These are phyloP conservation scores for Rhinocladiella similis DNA, from an alignment of 2,329 filamentous ascomycete species.

Conservation along the genomic window DNA sequence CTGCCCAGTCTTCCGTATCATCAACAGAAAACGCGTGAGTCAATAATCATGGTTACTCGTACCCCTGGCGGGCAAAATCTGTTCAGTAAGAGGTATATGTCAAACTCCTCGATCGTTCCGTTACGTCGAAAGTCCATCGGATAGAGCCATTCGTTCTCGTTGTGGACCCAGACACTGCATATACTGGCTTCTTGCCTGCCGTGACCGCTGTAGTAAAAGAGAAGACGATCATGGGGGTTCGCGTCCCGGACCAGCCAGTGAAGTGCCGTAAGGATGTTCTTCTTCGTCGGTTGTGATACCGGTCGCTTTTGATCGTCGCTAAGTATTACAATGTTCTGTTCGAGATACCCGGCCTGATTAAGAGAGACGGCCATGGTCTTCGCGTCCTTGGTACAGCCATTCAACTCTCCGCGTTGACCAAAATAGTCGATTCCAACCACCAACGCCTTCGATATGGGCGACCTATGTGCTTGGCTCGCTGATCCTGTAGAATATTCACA, in stretches of 20 bases:
- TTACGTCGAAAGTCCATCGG: conserved; percentile 69
- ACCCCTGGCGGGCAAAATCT: conserved; percentile 76
- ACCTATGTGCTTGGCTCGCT: too few species aligned
- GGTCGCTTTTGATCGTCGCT: conserved; percentile 97
- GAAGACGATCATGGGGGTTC: conserved; percentile 86
- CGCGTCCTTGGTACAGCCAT: conserved; percentile 96
- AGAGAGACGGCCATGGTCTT: conserved; percentile 95
- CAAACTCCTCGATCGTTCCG: conserved; percentile 75
- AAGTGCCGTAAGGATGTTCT: conserved; percentile 93
- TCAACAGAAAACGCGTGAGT: too few species aligned
- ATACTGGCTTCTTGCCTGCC: conserved; percentile 72
- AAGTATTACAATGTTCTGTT: conserved; percentile 95
- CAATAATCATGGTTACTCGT: conserved; percentile 69
- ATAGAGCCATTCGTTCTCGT: conserved; percentile 76
- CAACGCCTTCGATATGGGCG: conserved; percentile 85
- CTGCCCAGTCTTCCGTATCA: too few species aligned
- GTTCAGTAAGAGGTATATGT: conserved; percentile 78
- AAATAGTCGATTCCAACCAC: conserved; percentile 98
- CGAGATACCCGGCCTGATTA: conserved; percentile 82
- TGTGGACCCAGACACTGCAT: conserved; percentile 76
- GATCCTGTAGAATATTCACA: too few species aligned
- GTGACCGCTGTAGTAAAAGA: conserved; percentile 87
- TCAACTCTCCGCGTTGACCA: conserved; percentile 81
- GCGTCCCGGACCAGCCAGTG: conserved; percentile 97
- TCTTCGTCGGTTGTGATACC: conserved; percentile 95